phyloP scores from a whole-genome alignment of 177 flowering plant genomes.

The Telopea speciosissima region DNA sequence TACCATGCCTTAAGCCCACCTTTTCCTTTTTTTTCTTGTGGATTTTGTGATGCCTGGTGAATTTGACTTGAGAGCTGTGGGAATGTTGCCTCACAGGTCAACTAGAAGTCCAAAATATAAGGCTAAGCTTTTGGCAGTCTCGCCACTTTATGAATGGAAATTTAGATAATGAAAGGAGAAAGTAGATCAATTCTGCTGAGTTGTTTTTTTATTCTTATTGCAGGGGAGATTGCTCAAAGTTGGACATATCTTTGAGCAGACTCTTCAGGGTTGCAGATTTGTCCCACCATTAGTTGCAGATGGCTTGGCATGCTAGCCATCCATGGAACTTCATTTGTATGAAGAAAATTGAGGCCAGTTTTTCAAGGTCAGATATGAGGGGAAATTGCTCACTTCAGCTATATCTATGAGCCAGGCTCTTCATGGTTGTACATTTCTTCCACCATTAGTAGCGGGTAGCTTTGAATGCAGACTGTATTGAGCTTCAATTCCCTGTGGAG shows the following conservation, averaged over 20 bases:
- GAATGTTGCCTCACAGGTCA: not conserved
- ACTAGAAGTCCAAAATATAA: not conserved
- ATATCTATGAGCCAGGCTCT: slow-evolving; percentile 82
- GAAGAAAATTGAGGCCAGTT: slow-evolving; percentile 4
- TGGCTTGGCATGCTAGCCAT: slow-evolving; percentile 18
- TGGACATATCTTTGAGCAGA: slow-evolving; percentile 95
- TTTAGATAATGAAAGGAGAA: not conserved
- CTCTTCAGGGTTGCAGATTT: slow-evolving; percentile 59
- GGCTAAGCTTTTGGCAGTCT: not conserved
- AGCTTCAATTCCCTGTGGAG: not conserved
- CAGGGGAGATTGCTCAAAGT: slow-evolving; percentile 81
- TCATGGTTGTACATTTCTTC: slow-evolving; percentile 53
- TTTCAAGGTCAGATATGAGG: slow-evolving; percentile 38
- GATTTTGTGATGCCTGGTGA: not conserved
- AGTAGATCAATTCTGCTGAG: not conserved
- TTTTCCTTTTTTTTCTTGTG: not conserved
- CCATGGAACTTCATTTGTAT: not conserved
- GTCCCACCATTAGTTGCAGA: slow-evolving; percentile 60
- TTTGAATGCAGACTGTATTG: slow-evolving; percentile 13
- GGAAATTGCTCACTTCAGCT: slow-evolving; percentile 69
- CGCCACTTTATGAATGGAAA: not conserved
- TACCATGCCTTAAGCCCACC: not conserved
- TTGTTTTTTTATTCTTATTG: slow-evolving; percentile 12
- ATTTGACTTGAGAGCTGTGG: not conserved
- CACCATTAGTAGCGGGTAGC: slow-evolving; percentile 48